Base-by-base conservation (phyloP, 2,329 filamentous ascomycete genomes). In the Hawksworthiomyces lignivorus region DNA sequence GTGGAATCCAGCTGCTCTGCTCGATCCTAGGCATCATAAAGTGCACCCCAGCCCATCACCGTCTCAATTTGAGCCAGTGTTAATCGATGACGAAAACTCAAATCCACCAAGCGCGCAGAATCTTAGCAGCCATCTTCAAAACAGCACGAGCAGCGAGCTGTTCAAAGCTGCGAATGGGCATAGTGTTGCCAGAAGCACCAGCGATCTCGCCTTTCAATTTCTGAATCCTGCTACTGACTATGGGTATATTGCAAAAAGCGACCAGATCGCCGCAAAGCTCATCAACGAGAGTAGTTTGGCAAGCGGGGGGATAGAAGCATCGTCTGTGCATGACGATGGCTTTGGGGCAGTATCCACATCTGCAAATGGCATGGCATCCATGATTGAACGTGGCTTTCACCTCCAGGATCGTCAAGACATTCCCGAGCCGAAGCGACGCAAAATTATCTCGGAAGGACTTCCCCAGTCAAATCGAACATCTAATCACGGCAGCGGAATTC, bases 331-430 rank as follows among this genome's bases (percentile, higher is more conserved):
- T 29, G 42, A 36, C 22, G 26, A 26, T 8, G 24, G 24, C 24
- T n/a, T 18, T 28, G 30, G n/a, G 14, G 31, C 30, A 6, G 30
- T 27, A 38, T 26, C 9, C 35, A 34, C 22, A 6, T 17, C 29
- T 17, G 30, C 43, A 10, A 46, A 36, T 24, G 47, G 76, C 20
- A 71, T 77, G 50, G 69, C 72, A 9, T 63, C 64, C 42, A 77
- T 88, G 64, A 77, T 94, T 34, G 86, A 94, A 59, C 75, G 78
- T 24, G 70, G 88, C 57, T 86, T 89, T 57, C 80, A 82, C 50
- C 75, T 94, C 12, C 74, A 85, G 50, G 73, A 82, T 39, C 82
- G 88, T 20, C 52, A 67, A 55, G 48, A 69, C 59, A 55, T 68
- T 22, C 69, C 72, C 3, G 77, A 84, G 17, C 65, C 70, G 21